Percentiles rank a stretch among this genome's conserved stretches.
Evolutionary conservation across 192 early-diverging fungal species (phyloP).

Genomic region (Gamsiella multidivaricata): DNA sequence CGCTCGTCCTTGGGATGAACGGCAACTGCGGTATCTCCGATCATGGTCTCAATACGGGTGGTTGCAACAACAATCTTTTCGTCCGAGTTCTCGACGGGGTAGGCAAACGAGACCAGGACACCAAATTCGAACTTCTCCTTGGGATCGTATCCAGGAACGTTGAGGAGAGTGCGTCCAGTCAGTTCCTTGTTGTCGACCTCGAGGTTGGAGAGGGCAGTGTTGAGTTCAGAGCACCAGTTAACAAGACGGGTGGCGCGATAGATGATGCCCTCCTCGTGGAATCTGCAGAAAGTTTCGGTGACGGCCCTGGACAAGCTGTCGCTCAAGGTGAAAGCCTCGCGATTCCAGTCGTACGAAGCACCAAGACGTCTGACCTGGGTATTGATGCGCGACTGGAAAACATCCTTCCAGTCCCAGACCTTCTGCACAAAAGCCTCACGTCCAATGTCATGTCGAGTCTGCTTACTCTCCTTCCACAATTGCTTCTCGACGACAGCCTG

Average conservation of each 20-base stretch:
- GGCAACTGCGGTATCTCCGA: slow-evolving; percentile 97
- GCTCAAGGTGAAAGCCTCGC: slow-evolving; percentile 94
- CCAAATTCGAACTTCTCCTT: slow-evolving; percentile 99
- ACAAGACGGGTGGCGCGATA: slow-evolving; percentile 97
- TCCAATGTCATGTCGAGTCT: slow-evolving; percentile 93
- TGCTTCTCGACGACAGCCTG: slow-evolving; percentile 98
- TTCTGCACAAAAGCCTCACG: slow-evolving; percentile 90
- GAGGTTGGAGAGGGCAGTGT: slow-evolving; percentile 96
- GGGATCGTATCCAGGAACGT: slow-evolving; percentile 91
- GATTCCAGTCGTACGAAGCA: slow-evolving; percentile 93
- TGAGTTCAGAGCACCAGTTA: slow-evolving; percentile 97
- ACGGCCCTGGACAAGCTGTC: slow-evolving; percentile 84
- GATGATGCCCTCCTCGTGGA: slow-evolving; percentile 95
- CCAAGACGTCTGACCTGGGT: slow-evolving; percentile 91
- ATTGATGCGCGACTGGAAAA: slow-evolving; percentile 85
- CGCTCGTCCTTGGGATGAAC: slow-evolving; percentile 93
- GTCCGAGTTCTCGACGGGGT: slow-evolving; percentile 85
- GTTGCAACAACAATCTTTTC: slow-evolving; percentile 96
- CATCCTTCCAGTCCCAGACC: slow-evolving; percentile 96
- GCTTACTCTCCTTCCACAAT: slow-evolving; percentile 83
- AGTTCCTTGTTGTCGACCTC: slow-evolving; percentile 96
- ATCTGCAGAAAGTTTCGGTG: slow-evolving; percentile 91
- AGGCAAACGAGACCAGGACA: slow-evolving; percentile 94
- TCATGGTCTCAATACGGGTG: slow-evolving; percentile 99
- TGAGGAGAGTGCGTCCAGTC: slow-evolving; percentile 83